Conservation (phyloP, 2,329 filamentous ascomycete species). For the Epichloe scottii region DNA sequence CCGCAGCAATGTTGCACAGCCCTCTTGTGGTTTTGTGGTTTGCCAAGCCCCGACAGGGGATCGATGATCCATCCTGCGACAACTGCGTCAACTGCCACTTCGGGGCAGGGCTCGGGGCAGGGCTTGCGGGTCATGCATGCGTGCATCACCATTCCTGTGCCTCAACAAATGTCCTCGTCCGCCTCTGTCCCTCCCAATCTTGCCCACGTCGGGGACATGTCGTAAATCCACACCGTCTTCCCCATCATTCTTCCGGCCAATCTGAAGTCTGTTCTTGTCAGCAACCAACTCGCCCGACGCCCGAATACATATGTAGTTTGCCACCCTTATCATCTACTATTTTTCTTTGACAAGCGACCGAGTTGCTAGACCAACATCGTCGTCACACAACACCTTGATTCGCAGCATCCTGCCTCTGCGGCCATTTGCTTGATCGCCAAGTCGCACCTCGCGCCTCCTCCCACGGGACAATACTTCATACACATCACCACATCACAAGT, state of each 20-base stretch:
- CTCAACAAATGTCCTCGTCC: background rate
- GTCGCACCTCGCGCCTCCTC: background rate
- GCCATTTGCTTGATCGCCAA: background rate
- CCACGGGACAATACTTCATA: background rate
- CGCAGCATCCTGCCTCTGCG: background rate
- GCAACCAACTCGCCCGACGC: background rate
- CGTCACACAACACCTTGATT: background rate
- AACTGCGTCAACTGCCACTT: constrained; percentile 4
- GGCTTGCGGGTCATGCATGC: background rate
- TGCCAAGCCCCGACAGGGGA: background rate
- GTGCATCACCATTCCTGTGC: background rate
- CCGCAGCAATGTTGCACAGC: background rate
- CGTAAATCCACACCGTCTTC: constrained; percentile 1
- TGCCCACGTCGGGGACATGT: background rate
- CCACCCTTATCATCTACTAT: background rate
- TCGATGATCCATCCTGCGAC: background rate
- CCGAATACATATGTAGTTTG: background rate
- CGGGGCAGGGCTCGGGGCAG: constrained; percentile 6
- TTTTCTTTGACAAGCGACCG: background rate
- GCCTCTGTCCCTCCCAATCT: background rate
- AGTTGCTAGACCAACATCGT: background rate
- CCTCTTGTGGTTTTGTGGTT: background rate
- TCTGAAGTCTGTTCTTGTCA: background rate
- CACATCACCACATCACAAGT: constrained; percentile 7
- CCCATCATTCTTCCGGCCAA: background rate